phyloP scores from a whole-genome alignment of 106 monocot species.

The Acorus calamus region DNA sequence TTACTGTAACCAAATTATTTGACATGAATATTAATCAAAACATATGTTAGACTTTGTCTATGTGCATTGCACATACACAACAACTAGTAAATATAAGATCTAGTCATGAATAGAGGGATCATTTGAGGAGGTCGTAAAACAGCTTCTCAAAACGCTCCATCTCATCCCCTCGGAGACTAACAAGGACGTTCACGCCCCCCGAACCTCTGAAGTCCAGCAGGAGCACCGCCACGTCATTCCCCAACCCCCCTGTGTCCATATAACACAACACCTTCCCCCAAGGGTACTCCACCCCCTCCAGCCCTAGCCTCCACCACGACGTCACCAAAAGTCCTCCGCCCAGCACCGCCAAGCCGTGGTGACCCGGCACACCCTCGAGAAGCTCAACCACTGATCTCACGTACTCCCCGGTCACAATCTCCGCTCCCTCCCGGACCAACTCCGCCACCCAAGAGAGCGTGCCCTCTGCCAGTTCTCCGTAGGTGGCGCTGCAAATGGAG shows the following conservation, averaged over 20 bases:
- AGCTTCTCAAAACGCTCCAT: constrained; percentile 25
- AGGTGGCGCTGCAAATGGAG: constrained; percentile 10
- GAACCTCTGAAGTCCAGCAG: constrained; percentile 18
- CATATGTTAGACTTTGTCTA: too few relatives aligned
- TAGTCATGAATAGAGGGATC: not conserved
- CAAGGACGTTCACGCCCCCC: constrained; percentile 27
- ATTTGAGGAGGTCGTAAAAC: constrained; percentile 21
- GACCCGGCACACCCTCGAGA: constrained; percentile 15
- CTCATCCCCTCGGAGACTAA: constrained; percentile 17
- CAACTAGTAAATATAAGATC: too few relatives aligned
- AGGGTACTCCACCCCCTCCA: constrained; percentile 33
- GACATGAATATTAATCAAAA: too few relatives aligned
- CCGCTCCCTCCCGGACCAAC: constrained; percentile 14
- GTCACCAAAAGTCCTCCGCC: constrained; percentile 33
- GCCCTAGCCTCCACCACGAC: constrained; percentile 53
- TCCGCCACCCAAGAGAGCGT: constrained; percentile 12
- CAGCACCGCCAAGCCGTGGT: constrained; percentile 22
- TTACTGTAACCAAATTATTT: too few relatives aligned
- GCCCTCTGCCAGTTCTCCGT: constrained; percentile 9
- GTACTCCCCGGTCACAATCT: constrained; percentile 30
- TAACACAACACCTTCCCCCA: constrained; percentile 36
- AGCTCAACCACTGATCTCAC: constrained; percentile 37
- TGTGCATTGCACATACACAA: too few relatives aligned
- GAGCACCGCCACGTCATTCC: constrained; percentile 25
- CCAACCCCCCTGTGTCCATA: constrained; percentile 22